phyloP scores from a whole-genome alignment of 306 rosid species.

The Castanospermum australe region DNA sequence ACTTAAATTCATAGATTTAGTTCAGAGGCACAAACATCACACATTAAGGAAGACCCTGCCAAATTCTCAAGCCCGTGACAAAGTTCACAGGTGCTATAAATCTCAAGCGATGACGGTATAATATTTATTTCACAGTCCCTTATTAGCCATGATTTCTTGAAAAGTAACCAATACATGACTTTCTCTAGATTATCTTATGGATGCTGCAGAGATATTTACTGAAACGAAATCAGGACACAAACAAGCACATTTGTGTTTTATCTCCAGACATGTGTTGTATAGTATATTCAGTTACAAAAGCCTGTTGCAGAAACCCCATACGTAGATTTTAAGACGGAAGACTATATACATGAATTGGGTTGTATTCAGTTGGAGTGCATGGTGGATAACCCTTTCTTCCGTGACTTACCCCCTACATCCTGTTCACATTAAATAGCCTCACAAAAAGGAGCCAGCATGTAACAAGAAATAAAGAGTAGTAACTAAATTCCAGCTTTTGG shows the following conservation, averaged over 20 bases:
- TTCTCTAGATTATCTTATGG: not conserved
- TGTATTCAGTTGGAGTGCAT: conserved; percentile 19
- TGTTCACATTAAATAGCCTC: conserved; percentile 31
- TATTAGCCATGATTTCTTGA: not conserved
- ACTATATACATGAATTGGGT: conserved; percentile 48
- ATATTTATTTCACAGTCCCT: not conserved
- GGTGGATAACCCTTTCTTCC: conserved; percentile 29
- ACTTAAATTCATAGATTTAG: not conserved
- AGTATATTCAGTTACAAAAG: conserved; percentile 40
- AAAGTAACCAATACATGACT: not conserved
- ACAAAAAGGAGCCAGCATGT: conserved; percentile 33
- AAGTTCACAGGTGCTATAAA: not conserved
- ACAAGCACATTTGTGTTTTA: conserved; percentile 45
- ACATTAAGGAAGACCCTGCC: not conserved
- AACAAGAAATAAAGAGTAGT: not conserved
- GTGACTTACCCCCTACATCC: conserved; percentile 27
- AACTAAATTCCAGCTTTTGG: conserved; percentile 24
- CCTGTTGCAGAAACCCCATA: conserved; percentile 34
- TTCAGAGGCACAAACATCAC: not conserved
- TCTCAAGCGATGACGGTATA: not conserved
- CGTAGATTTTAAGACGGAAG: conserved; percentile 16
- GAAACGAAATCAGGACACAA: conserved; percentile 36
- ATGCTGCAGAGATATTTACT: conserved; percentile 18
- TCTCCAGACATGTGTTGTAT: conserved; percentile 26
- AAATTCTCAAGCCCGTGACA: not conserved